Evolutionary conservation across 768 basidiomycete species (phyloP), one percentile per base, ranked within the genome.

Genomic region (Pleurotus tuoliensis): DNA sequence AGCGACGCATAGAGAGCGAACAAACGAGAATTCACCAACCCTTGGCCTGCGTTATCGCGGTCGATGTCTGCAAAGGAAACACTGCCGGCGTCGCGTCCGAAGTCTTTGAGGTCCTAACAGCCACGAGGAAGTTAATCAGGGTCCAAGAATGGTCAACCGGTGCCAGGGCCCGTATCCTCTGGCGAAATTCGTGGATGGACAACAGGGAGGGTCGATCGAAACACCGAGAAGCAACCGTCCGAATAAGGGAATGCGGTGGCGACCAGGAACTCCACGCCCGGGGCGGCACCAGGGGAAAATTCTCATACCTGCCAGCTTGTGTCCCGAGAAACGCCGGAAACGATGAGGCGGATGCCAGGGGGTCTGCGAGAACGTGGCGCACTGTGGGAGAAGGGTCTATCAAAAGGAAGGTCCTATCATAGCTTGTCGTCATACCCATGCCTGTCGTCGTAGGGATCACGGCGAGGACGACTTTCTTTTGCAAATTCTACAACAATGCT

Each of bases 221-320:
- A 56, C 16, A 47, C 34, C 55, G 41, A 27, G 55, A 53, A 20
- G 25, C 18, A 49, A n/a, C 13, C 22, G 41, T 20, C 63, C 65
- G 63, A 59, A 59, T 34, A 57, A 63, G 59, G 54, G 47, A 56
- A 56, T 25, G 57, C 55, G 50, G 48, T 44, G 30, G 30, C 22
- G 45, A 39, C 52, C 59, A 62, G 54, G 59, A 57, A 39, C 57
- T 52, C 59, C 55, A 47, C 56, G 62, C 56, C 63, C 55, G 56
- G 55, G 56, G 57, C 62, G 56, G 62, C 34, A 59, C 59, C 63
- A 59, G 58, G 64, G 30, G 68, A 67, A 69, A 66, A 70, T 59
- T 62, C 67, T 73, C 90, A 76, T 86, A 98, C 95, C 94, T 98
- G 95, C 95, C 95, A 98, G 72, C 94, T 97, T 46, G 94, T 96